A percentile compares a stretch with the other conserved stretches of the same genome.
phyloP scores from a whole-genome alignment of 2,329 filamentous ascomycete genomes.

The Lachnellula subtilissima region DNA sequence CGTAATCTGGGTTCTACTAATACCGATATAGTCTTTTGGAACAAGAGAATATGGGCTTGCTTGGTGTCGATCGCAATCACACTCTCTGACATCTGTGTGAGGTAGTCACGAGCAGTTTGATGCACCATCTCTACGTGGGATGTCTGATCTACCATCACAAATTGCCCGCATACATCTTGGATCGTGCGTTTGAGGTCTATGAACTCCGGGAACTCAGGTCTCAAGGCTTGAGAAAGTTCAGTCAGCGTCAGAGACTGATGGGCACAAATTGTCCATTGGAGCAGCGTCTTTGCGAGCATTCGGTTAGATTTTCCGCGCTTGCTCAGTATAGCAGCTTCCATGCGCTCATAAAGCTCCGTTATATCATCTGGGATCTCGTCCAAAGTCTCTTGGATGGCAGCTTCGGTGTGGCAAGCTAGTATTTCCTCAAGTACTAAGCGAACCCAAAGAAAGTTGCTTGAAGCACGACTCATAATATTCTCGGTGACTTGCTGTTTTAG shows the following conservation, averaged over 20 bases:
- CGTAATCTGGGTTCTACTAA: neutral
- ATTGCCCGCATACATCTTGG: slow-evolving; percentile 29
- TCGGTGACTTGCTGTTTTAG: slow-evolving; percentile 18
- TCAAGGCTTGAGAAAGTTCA: slow-evolving; percentile 5
- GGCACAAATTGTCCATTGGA: slow-evolving; percentile 7
- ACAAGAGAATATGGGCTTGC: slow-evolving; percentile 1
- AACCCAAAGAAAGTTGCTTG: slow-evolving; percentile 35
- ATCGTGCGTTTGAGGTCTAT: slow-evolving; percentile 28
- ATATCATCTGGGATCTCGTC: slow-evolving; percentile 30
- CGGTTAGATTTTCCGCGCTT: slow-evolving; percentile 1
- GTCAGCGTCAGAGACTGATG: neutral
- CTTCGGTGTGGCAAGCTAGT: slow-evolving; percentile 24
- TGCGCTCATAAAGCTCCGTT: slow-evolving; percentile 32
- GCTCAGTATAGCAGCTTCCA: slow-evolving; percentile 24
- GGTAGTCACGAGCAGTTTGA: slow-evolving; percentile 34
- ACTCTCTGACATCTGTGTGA: slow-evolving; percentile 12
- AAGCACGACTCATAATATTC: slow-evolving; percentile 23
- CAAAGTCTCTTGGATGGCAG: slow-evolving; percentile 24
- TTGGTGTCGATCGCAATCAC: neutral
- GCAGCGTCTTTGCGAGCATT: slow-evolving; percentile 4
- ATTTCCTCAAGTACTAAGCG: slow-evolving; percentile 30
- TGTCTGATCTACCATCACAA: slow-evolving; percentile 27
- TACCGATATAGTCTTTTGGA: slow-evolving; percentile 1
- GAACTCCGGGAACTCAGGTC: slow-evolving; percentile 12
- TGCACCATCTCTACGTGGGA: slow-evolving; percentile 16